phyloP scores from a whole-genome alignment of 352 stramenopile genomes.

The Aphanomyces stellatus region DNA sequence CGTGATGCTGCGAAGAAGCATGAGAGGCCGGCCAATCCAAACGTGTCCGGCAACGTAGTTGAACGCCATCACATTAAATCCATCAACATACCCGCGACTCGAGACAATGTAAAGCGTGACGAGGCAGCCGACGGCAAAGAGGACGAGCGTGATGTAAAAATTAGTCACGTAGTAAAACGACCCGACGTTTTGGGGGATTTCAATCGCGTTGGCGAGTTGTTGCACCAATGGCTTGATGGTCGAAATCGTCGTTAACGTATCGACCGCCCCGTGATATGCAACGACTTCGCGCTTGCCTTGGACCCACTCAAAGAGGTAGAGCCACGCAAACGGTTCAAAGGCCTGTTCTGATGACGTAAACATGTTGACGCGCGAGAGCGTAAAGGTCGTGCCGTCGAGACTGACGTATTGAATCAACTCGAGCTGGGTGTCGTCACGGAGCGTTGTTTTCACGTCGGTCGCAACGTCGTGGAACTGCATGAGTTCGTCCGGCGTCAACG shows the following conservation, averaged over 20 bases:
- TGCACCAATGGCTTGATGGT: not conserved
- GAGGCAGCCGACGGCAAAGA: not conserved
- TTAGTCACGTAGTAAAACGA: not conserved
- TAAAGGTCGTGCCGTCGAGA: too few relatives aligned
- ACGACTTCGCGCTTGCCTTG: constrained; percentile 2
- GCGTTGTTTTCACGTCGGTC: too few relatives aligned
- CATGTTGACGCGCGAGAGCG: not conserved
- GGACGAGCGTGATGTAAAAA: not conserved
- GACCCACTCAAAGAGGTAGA: constrained; percentile 17
- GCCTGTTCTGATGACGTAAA: not conserved
- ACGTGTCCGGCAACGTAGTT: not conserved
- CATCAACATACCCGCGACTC: not conserved
- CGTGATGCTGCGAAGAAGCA: not conserved
- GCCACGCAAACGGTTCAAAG: constrained; percentile 3
- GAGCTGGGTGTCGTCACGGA: too few relatives aligned
- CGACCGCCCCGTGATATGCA: not conserved
- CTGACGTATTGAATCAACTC: too few relatives aligned
- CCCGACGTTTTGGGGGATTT: constrained; percentile 11
- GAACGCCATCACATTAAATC: not conserved
- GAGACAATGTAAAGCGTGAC: not conserved
- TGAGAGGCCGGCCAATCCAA: constrained; percentile 8
- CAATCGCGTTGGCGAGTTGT: not conserved
- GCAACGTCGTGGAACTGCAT: too few relatives aligned
- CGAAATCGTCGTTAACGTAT: not conserved
- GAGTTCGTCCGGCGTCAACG: not conserved